These are phyloP conservation scores for Cyberlindnera euphorbiiphila DNA, from an alignment of 805 yeast genomes.

Conservation along the genomic window DNA sequence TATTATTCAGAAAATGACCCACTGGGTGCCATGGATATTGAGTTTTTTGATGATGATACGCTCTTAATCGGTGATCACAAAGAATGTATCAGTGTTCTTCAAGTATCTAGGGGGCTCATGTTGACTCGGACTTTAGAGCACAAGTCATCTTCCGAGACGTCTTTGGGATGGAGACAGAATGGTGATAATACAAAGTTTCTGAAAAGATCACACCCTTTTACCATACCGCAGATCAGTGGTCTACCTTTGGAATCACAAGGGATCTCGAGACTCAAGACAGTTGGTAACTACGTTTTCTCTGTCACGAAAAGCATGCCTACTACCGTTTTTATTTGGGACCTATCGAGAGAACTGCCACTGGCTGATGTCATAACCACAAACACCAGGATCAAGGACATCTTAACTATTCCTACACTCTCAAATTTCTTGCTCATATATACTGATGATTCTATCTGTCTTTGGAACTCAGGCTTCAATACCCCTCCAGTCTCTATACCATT, in stretches of 20 bases:
- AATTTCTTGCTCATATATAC: constrained; percentile 6
- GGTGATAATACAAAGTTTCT: constrained; percentile 7
- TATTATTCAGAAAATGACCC: constrained; percentile 11
- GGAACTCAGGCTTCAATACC: constrained; percentile 8
- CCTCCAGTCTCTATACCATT: constrained; percentile 2
- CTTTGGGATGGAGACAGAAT: constrained; percentile 13
- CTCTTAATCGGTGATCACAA: constrained; percentile 17
- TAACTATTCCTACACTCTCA: neutral
- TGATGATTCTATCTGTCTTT: constrained; percentile 13
- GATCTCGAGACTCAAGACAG: constrained; percentile 1
- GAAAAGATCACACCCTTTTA: constrained; percentile 2
- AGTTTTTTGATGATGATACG: constrained; percentile 16
- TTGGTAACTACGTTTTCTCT: constrained; percentile 3
- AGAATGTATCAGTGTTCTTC: constrained; percentile 9
- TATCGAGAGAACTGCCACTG: constrained; percentile 3
- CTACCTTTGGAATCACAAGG: constrained; percentile 9
- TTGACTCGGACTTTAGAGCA: constrained; percentile 2
- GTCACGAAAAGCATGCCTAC: constrained; percentile 16
- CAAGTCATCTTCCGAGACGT: neutral
- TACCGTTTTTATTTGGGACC: constrained; percentile 17
- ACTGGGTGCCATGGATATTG: constrained; percentile 7
- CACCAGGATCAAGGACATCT: constrained; percentile 10
- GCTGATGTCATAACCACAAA: constrained; percentile 11
- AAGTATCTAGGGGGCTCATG: constrained; percentile 11
- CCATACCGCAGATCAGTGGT: constrained; percentile 8